These are phyloP conservation scores for Chaetothyriales sp. DNA, from an alignment of 2,329 filamentous ascomycete species.

Conservation along the genomic window DNA sequence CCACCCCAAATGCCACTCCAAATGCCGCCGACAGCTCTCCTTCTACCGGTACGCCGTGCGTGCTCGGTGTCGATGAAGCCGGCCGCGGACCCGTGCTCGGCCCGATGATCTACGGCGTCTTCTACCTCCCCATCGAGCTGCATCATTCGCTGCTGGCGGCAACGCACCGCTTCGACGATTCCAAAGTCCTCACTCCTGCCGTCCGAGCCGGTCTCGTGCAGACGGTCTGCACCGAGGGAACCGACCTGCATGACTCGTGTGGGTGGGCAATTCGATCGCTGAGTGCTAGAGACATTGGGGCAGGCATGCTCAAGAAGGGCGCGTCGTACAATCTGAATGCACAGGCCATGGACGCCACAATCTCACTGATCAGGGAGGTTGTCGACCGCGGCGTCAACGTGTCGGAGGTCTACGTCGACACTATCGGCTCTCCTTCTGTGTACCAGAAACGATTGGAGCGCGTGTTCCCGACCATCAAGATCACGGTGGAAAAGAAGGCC, in stretches of 20 bases:
- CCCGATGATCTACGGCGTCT: constrained; percentile 55
- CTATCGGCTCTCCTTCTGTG: constrained; percentile 65
- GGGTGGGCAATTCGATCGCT: constrained; percentile 76
- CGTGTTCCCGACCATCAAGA: constrained; percentile 62
- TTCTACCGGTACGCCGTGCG: constrained; percentile 44
- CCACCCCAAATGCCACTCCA: constrained; percentile 49
- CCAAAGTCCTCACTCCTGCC: constrained; percentile 73
- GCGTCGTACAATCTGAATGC: constrained; percentile 79
- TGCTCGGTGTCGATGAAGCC: constrained; percentile 84
- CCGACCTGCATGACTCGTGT: constrained; percentile 48
- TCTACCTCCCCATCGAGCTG: constrained; percentile 54
- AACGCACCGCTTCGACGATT: constrained; percentile 84
- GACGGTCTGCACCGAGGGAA: constrained; percentile 52
- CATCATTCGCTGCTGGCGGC: constrained; percentile 61
- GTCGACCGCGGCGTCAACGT: constrained; percentile 68
- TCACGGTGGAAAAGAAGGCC: constrained; percentile 79
- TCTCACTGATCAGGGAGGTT: constrained; percentile 65
- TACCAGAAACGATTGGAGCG: constrained; percentile 78
- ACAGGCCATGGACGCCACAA: constrained; percentile 85
- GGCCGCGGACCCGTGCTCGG: constrained; percentile 85
- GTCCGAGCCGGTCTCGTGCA: constrained; percentile 61
- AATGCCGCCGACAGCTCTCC: constrained; percentile 21
- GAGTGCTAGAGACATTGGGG: constrained; percentile 69
- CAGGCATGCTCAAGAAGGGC: constrained; percentile 55
- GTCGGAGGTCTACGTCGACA: constrained; percentile 86